Base-by-base conservation (phyloP, 352 stramenopile species). In the Globisporangium acanthophoron region DNA sequence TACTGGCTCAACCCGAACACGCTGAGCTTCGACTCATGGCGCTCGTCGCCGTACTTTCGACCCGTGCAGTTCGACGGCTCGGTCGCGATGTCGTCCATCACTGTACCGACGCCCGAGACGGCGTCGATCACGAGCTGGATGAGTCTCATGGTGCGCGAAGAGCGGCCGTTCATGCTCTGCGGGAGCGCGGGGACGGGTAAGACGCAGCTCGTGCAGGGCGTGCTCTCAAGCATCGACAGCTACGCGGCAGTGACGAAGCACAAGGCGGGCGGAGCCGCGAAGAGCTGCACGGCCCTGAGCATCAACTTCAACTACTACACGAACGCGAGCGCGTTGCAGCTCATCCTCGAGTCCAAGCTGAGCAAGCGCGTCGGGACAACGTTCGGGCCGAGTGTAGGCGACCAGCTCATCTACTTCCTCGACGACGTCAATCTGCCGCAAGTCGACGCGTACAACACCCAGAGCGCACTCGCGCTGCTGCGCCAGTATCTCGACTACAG, bases 341-440 rank as follows among this genome's bases (percentile, higher is more conserved):
- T 73, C 12, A 90, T 92, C 7, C 78, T 98, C 44, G 82, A 93
- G 70, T 95, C 80, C 70, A 94, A 78, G 72, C 85, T 80, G 45
- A 78, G 76, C 44, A 98, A 98, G 65, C 90, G 92, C 60, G 85
- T 98, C 37, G 84, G 80, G 0, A 67, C 67, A 8, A 94, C 76
- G 3, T 97, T 89, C 63, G 90, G 88, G 3, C 90, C 90, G 5
- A 80, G 66, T 2, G 61, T 74, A 15, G 92, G 90, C 29, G 70
- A 84, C n/a, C 78, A 94, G 37, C 70, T 98, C 24, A 77, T 98
- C 33, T 98, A 97, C 66, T 98, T 98, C 64, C 65, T 98, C 8
- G 96, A 99, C 61, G 96, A 99, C 60, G 61, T 99, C 40, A 98
- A 98, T 58, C 66, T 99, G 15, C 95, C 96, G 16, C 86, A 98